Percentiles rank a stretch among this genome's conserved stretches.
Conservation (phyloP, 2,329 filamentous ascomycete species). For the Microcyclosporella mali region DNA sequence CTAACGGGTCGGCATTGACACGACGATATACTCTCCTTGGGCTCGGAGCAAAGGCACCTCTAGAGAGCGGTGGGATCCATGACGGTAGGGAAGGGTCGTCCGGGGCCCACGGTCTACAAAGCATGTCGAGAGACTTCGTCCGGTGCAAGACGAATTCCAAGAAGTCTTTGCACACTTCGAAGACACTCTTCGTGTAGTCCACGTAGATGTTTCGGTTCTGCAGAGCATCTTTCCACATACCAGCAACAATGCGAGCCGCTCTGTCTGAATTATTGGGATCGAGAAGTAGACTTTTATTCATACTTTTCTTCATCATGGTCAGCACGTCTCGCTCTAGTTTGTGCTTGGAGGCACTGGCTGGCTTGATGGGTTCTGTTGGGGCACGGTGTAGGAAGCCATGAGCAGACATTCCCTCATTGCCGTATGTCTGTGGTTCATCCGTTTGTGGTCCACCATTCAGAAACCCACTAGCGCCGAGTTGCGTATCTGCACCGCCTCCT, state of each 20-base stretch:
- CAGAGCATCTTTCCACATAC: background rate
- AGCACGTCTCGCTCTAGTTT: background rate
- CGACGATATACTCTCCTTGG: constrained; percentile 3
- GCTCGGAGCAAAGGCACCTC: constrained; percentile 5
- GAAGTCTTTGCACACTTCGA: constrained; percentile 10
- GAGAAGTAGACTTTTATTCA: background rate
- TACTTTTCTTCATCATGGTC: background rate
- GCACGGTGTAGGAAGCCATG: background rate
- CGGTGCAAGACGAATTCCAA: constrained; percentile 7
- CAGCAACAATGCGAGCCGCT: background rate
- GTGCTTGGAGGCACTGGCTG: background rate
- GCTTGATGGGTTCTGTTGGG: background rate
- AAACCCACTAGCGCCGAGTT: background rate
- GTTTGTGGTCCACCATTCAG: background rate
- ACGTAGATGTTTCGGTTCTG: constrained; percentile 5
- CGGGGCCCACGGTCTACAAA: constrained; percentile 13
- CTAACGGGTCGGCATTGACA: constrained; percentile 9
- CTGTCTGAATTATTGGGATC: background rate
- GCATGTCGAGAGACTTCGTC: constrained; percentile 9
- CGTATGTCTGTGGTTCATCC: background rate
- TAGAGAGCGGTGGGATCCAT: constrained; percentile 12
- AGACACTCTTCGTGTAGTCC: constrained; percentile 9
- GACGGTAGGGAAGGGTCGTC: constrained; percentile 3
- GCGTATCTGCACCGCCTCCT: background rate
- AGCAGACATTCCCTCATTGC: background rate